Base-by-base conservation (phyloP, 2,329 filamentous ascomycete genomes). In the Gnomoniopsis sp. region DNA sequence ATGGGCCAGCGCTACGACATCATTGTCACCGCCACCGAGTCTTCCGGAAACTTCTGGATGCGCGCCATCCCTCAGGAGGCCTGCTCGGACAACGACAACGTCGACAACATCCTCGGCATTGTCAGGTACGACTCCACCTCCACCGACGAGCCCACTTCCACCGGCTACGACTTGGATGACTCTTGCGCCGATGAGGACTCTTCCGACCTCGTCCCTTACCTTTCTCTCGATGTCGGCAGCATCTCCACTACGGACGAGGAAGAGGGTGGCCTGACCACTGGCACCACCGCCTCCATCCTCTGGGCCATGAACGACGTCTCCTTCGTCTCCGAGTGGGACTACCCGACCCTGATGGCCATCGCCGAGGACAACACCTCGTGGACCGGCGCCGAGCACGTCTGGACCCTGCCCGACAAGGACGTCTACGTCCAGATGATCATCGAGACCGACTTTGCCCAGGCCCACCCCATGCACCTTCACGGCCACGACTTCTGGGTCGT, bases 401-500 rank as follows among this genome's bases (percentile, higher is more conserved):
- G 47, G 44, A n/a, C 33, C 2, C 56, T 58, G 23, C 49, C 49
- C 33, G 26, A 30, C 26, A 4, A 30, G 8, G 34, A 54, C 23
- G 51, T 22, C 14, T 58, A 43, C 50, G 50, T 53, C 6, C 4
- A 10, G 19, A 53, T 53, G 56, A 54, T 58, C 34, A 58, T 58
- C 51, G 19, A 53, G 47, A 53, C 49, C 41, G 36, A 41, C 21
- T 53, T 58, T 15, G 49, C 38, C 23, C 50, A 53, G 44, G 49
- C 53, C 1, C 51, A 60, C 41, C 53, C 53, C 19, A 50, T 50
- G n/a, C 56, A 58, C 34, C 55, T 52, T 21, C 55, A 57, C 55
- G 55, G 55, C 15, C 55, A 57, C 55, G 55, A 57, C 36, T 57
- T 57, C 38, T 52, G 36, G 38, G 43, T 60, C 17, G 19, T 60